A percentile compares a stretch with the other conserved stretches of the same genome.
These are phyloP conservation scores for Kodamaea hsintzibuensis DNA, from an alignment of 805 yeast species.

Conservation along the genomic window DNA sequence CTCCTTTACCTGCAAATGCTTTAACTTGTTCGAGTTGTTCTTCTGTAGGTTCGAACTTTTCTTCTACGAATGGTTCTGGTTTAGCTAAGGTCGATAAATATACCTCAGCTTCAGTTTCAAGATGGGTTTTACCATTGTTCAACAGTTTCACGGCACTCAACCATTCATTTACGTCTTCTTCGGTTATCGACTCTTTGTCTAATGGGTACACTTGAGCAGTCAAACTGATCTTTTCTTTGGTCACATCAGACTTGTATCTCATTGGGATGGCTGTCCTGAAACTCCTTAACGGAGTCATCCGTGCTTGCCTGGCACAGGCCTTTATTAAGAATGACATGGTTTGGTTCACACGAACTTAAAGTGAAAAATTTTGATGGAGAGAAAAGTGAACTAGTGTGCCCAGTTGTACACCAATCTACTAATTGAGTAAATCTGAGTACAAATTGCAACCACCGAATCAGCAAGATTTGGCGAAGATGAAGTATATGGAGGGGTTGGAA, in stretches of 20 bases:
- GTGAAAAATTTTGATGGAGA: constrained; percentile 1
- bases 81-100: constrained; percentile 40
- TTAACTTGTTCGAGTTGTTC: constrained; percentile 64
- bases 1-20: constrained; percentile 46
- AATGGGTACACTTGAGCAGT: constrained; percentile 41
- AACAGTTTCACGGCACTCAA: constrained; percentile 43
- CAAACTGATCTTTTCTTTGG: constrained; percentile 18
- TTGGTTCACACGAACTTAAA: neutral
- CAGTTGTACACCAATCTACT: neutral
- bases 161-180: constrained; percentile 49
- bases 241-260: constrained; percentile 9
- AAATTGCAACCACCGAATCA: neutral
- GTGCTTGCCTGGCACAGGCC: constrained; percentile 1
- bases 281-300: constrained; percentile 1
- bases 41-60: constrained; percentile 56
- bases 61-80: constrained; percentile 36
- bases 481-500: neutral
- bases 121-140: constrained; percentile 29
- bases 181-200: constrained; percentile 37
- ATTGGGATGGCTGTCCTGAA: neutral
- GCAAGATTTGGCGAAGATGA: neutral
- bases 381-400: neutral
- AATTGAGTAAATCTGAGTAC: neutral
- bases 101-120: constrained; percentile 36
- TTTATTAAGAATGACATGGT: neutral